phyloP scores from a whole-genome alignment of 2,329 filamentous ascomycete species.

The Neospermospora avenae region DNA sequence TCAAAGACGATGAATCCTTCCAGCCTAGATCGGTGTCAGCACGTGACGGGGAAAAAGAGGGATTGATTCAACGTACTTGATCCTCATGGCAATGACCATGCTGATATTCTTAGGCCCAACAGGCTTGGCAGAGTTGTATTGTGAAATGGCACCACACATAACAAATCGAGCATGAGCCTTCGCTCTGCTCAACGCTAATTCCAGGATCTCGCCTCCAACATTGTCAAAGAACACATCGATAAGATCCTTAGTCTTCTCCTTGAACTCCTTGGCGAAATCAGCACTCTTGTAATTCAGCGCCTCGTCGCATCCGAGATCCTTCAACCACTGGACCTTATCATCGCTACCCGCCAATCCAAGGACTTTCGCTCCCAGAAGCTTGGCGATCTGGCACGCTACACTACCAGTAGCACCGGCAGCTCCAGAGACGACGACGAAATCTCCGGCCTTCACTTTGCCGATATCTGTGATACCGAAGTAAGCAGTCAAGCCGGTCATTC shows the following conservation, averaged over 20 bases:
- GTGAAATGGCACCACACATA: conserved; percentile 67
- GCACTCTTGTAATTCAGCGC: conserved; percentile 67
- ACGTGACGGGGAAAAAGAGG: not conserved
- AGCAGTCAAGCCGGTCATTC: conserved; percentile 69
- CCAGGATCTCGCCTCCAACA: conserved; percentile 68
- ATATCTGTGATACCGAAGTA: conserved; percentile 73
- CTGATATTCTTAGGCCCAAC: conserved; percentile 55
- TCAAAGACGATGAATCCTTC: conserved; percentile 75
- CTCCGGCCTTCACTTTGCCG: conserved; percentile 63
- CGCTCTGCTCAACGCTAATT: conserved; percentile 61
- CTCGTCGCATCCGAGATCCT: conserved; percentile 62
- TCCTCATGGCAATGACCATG: conserved; percentile 51
- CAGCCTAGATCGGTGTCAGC: conserved; percentile 42
- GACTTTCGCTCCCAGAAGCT: conserved; percentile 59
- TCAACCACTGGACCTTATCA: conserved; percentile 66
- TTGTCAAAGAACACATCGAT: conserved; percentile 75
- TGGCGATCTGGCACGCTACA: conserved; percentile 75
- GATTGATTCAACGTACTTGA: conserved; percentile 37
- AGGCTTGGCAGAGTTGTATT: conserved; percentile 59
- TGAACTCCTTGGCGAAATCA: conserved; percentile 58
- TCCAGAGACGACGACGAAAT: conserved; percentile 74
- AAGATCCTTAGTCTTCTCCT: conserved; percentile 54
- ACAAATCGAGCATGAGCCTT: conserved; percentile 62
- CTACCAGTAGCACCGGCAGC: conserved; percentile 76
- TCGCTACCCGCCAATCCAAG: conserved; percentile 65